Conservation (phyloP, 2,329 filamentous ascomycete species). For the Ophioceras dolichostomum region DNA sequence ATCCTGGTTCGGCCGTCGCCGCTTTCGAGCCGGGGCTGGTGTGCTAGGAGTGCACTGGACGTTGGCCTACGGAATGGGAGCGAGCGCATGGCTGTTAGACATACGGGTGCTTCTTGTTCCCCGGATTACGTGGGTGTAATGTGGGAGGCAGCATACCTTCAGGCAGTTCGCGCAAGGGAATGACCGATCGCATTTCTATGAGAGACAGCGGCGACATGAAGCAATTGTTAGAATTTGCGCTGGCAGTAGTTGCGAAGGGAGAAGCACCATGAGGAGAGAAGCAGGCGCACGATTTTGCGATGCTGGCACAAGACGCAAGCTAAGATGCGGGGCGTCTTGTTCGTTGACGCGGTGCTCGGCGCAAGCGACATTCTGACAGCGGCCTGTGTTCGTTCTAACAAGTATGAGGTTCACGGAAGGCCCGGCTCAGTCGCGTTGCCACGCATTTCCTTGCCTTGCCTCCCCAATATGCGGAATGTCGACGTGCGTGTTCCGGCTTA, state of each 20-base stretch:
- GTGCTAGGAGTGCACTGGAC: slow-evolving; percentile 47
- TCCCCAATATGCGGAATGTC: too few species aligned
- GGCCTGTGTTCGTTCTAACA: too few species aligned
- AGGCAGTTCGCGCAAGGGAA: slow-evolving; percentile 48
- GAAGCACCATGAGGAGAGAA: too few species aligned
- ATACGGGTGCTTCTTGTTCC: not conserved
- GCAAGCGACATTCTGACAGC: slow-evolving; percentile 3
- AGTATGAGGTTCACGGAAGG: too few species aligned
- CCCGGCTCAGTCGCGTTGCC: too few species aligned
- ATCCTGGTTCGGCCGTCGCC: slow-evolving; percentile 47
- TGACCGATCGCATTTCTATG: slow-evolving; percentile 41
- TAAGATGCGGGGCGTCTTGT: slow-evolving; percentile 32
- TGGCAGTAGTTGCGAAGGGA: too few species aligned
- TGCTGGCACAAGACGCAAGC: slow-evolving; percentile 47
- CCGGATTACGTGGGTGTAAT: too few species aligned
- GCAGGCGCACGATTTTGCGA: slow-evolving; percentile 10
- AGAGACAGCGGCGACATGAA: not conserved
- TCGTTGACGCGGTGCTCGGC: not conserved
- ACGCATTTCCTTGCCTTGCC: too few species aligned
- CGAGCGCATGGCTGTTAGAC: slow-evolving; percentile 2
- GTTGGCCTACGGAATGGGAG: slow-evolving; percentile 31
- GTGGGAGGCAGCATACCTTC: slow-evolving; percentile 31
- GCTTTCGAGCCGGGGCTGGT: slow-evolving; percentile 46
- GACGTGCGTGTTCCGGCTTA: too few species aligned
- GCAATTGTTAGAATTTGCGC: not conserved